phyloP scores from a whole-genome alignment of 768 basidiomycete genomes.

The Tephrocybe sp. region DNA sequence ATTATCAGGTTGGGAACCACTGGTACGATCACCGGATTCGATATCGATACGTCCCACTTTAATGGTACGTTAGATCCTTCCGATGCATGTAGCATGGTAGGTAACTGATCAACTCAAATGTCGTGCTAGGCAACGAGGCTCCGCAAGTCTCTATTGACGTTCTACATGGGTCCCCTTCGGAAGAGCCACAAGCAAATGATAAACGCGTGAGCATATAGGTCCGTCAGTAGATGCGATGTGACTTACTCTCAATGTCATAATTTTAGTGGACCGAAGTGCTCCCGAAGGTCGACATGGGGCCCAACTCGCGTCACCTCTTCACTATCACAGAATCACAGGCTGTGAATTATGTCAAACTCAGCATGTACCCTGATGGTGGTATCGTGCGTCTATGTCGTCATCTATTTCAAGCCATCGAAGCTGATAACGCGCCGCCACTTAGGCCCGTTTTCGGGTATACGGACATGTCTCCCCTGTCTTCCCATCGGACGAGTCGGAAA shows the following conservation, averaged over 20 bases:
- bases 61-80: constrained; percentile 51
- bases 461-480: constrained; percentile 70
- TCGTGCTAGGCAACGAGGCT: constrained; percentile 70
- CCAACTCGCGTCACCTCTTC: constrained; percentile 88
- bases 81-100: background rate
- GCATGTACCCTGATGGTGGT: constrained; percentile 97
- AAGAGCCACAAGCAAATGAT: constrained; percentile 46
- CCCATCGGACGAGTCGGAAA: constrained; percentile 41
- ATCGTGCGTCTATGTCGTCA: constrained; percentile 58
- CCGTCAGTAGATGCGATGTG: background rate
- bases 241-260: constrained; percentile 11
- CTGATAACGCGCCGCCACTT: constrained; percentile 7
- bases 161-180: constrained; percentile 40
- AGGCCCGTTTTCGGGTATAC: constrained; percentile 94
- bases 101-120: background rate
- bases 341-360: constrained; percentile 83
- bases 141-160: constrained; percentile 78
- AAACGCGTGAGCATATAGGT: constrained; percentile 53
- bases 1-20: constrained; percentile 85
- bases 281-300: constrained; percentile 73
- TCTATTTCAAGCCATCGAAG: constrained; percentile 4
- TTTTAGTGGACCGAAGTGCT: constrained; percentile 81
- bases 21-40: constrained; percentile 75
- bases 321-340: constrained; percentile 50
- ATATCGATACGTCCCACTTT: constrained; percentile 95